Conservation (phyloP, 352 stramenopile genomes). For the Phytophthora pinifolia region DNA sequence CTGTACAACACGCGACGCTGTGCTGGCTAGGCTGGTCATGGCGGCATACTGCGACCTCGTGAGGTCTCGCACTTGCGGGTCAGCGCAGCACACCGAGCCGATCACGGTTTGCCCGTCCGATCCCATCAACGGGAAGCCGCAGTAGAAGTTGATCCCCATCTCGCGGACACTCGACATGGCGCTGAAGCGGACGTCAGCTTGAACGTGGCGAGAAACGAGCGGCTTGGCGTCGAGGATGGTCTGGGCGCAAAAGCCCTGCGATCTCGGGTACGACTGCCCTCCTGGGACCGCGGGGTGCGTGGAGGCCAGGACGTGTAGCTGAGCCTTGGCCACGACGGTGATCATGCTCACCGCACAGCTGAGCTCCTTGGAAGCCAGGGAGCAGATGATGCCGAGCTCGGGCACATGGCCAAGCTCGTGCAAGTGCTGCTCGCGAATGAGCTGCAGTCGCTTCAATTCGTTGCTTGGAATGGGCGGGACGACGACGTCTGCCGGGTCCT, state of each 20-base stretch:
- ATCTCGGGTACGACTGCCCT: slow-evolving; percentile 43
- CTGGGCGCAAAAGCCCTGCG: slow-evolving; percentile 66
- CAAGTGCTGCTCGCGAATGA: slow-evolving; percentile 48
- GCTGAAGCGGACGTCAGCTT: slow-evolving; percentile 71
- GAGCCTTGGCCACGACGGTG: slow-evolving; percentile 55
- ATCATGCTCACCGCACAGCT: slow-evolving; percentile 56
- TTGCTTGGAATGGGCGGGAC: slow-evolving; percentile 38
- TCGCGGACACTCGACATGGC: slow-evolving; percentile 40
- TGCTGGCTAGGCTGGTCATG: too few relatives aligned
- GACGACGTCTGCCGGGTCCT: slow-evolving; percentile 30
- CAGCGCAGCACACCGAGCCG: slow-evolving; percentile 61
- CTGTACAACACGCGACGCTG: too few relatives aligned
- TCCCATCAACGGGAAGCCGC: slow-evolving; percentile 61
- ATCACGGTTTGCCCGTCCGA: slow-evolving; percentile 55
- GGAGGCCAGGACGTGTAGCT: slow-evolving; percentile 50
- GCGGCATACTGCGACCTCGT: too few relatives aligned
- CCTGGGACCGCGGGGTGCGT: slow-evolving; percentile 24
- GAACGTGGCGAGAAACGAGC: slow-evolving; percentile 58
- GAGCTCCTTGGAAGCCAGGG: slow-evolving; percentile 54
- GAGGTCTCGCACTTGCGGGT: slow-evolving; percentile 43
- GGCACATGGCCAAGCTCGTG: slow-evolving; percentile 52
- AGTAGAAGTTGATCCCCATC: slow-evolving; percentile 70
- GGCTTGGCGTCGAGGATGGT: slow-evolving; percentile 60
- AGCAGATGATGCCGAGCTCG: slow-evolving; percentile 71
- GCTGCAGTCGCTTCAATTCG: slow-evolving; percentile 47